Evolutionary conservation across 164 flowering plant species (phyloP), one percentile per base, ranked within the genome.

Genomic region (Stephania yunnanensis): DNA sequence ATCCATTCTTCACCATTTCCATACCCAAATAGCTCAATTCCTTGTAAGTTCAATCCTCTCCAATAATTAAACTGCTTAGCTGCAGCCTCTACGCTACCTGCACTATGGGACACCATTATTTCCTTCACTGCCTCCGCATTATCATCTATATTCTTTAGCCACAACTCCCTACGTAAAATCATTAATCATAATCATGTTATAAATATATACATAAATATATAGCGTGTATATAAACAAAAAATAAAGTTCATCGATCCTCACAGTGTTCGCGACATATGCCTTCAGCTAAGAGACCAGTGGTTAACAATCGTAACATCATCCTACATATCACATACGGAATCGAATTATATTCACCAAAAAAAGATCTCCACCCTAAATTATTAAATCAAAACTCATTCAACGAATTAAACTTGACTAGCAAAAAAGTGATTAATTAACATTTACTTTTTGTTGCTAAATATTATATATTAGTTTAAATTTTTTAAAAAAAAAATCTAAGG

Each of bases 241-340:
- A 36, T 46, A 36, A 36, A 36, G 10, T 31, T 13, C 70, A 30
- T 68, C 19, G 1, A 20, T 63, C 3, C 73, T 8, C 73, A 79
- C 81, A 42, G 30, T 48, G 74, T 63, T 15, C 76, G 76, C 11
- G 73, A 53, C 52, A 29, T 76, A 52, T 79, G 76, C 29, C 63
- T 79, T 30, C 81, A 79, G 22, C 75, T 79, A 0, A 79, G 70
- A 46, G 42, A 61, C 81, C 81, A 79, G 45, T 79, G 81, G 42
- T 75, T 58, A 6, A 79, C 71, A 64, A 76, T 74, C 1, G 78
- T 50, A 44, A 79, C 76, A 73, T 79, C 78, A 69, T 79, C 76
- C 78, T 79, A 75, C 46, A 50, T 72, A 75, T 2, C 25, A 67
- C 1, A 9, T n/a, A 25, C 25, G 20, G 9, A 20, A 61, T 22